Evolutionary conservation across 768 basidiomycete genomes (phyloP).

Genomic region (Phaffia tasmanica): DNA sequence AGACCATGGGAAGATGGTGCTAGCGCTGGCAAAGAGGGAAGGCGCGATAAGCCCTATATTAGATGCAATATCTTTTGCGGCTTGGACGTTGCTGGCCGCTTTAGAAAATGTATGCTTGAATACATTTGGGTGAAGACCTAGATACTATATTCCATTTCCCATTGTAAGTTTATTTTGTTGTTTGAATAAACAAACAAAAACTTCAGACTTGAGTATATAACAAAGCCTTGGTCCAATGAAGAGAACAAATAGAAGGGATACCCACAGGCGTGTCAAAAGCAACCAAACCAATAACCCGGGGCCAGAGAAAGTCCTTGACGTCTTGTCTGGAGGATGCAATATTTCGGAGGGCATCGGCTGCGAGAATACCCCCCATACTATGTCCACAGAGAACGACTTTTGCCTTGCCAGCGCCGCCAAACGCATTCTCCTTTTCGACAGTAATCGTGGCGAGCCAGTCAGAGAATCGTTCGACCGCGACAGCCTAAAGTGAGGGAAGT

Average conservation of each 20-base stretch:
- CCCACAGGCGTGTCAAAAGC: slow-evolving; percentile 85
- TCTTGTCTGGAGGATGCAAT: slow-evolving; percentile 59
- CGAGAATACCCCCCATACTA: slow-evolving; percentile 87
- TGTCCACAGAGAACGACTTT: slow-evolving; percentile 71
- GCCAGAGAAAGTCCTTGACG: slow-evolving; percentile 61
- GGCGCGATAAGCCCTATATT: slow-evolving; percentile 49
- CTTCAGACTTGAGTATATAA: not conserved
- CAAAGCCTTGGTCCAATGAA: not conserved
- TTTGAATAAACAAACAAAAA: slow-evolving; percentile 15
- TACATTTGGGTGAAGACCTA: slow-evolving; percentile 71
- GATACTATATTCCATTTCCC: slow-evolving; percentile 48
- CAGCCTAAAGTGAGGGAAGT: slow-evolving; percentile 44
- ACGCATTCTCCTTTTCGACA: slow-evolving; percentile 71
- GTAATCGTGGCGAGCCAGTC: slow-evolving; percentile 87
- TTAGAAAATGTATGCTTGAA: slow-evolving; percentile 75
- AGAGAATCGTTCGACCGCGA: slow-evolving; percentile 71
- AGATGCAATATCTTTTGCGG: slow-evolving; percentile 54
- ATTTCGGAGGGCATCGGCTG: slow-evolving; percentile 68
- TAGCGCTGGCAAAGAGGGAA: slow-evolving; percentile 31
- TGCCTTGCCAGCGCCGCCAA: slow-evolving; percentile 42
- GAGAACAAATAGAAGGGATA: slow-evolving; percentile 20
- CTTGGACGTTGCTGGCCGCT: slow-evolving; percentile 56
- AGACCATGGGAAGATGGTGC: slow-evolving; percentile 12
- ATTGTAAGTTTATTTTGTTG: too few species aligned
- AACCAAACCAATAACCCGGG: slow-evolving; percentile 68